Base-by-base conservation (phyloP, 2,329 filamentous ascomycete species). In the Neospermospora avenae region DNA sequence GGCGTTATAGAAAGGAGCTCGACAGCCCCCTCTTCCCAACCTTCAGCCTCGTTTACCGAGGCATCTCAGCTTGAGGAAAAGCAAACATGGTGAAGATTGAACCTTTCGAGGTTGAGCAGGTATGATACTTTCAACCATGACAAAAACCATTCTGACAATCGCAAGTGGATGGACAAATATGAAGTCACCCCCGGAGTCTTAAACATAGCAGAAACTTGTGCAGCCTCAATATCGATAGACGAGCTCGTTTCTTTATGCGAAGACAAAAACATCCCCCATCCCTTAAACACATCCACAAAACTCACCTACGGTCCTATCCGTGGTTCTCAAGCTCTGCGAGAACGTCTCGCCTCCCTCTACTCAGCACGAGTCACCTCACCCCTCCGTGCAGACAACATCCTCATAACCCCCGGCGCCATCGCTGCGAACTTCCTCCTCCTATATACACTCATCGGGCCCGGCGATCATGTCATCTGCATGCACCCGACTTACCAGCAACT, bases 401-500 rank as follows among this genome's bases (percentile, higher is more conserved):
- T 96, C 56, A 86, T 93, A 60, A 91, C 90, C 0, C 84, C 88
- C 31, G 92, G 92, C 10, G 91, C 90, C 14, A 96, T 96, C 54
- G 81, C 84, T 5, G 91, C 91, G n/a, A 96, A 96, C 70, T 90
- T 91, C 67, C 76, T 95, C n/a, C 77, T 86, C 2, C 81, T 95
- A 7, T 93, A 93, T 72, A 80, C 87, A 0, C 78, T 95, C 6
- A 72, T 95, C 2, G 83, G 84, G 0, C 83, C 85, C 0, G 89
- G 86, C 0, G 90, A 96, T 70, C 91, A 96, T 78, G 88, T 93
- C 49, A 82, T 96, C 60, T 95, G 90, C 69, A 89, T 95, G 60
- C 90, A 92, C 71, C 91, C 92, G 13, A 93, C 90, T 0, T 96
- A 95, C 69, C 90, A 95, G 72, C 90, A 95, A 68, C 80, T 96